Percentiles rank a stretch among this genome's conserved stretches.
phyloP scores from a whole-genome alignment of 352 stramenopile species.

The Globisporangium polare region DNA sequence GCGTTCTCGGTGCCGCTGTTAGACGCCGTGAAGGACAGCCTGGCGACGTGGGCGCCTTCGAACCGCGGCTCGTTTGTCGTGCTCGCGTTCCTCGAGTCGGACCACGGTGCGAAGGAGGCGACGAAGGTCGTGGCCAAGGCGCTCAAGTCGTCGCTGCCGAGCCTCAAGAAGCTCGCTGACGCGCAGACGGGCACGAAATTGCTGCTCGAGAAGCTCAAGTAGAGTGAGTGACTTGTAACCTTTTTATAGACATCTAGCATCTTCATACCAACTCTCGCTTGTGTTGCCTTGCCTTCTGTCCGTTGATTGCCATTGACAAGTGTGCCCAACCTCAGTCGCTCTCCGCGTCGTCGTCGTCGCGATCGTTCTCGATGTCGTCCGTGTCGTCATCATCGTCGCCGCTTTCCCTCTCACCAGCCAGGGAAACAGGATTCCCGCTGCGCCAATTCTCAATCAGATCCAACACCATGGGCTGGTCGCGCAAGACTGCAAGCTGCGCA shows the following conservation, averaged over 20 bases:
- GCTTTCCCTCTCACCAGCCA: constrained; percentile 17
- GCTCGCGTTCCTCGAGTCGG: constrained; percentile 71
- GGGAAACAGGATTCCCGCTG: constrained; percentile 30
- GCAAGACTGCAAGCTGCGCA: constrained; percentile 41
- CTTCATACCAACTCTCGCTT: constrained; percentile 16
- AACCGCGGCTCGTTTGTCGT: constrained; percentile 86
- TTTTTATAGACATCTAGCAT: constrained; percentile 20
- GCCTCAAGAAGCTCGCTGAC: constrained; percentile 56
- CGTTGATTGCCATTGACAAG: neutral
- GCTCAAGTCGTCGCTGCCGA: constrained; percentile 49
- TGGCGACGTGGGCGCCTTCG: constrained; percentile 49
- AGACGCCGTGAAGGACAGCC: constrained; percentile 35
- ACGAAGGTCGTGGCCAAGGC: constrained; percentile 51
- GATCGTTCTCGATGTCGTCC: constrained; percentile 9
- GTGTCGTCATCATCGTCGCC: constrained; percentile 20
- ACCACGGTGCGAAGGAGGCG: constrained; percentile 47
- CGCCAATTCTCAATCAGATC: constrained; percentile 42
- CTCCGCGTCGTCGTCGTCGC: constrained; percentile 14
- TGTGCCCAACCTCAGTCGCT: constrained; percentile 1
- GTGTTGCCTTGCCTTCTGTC: constrained; percentile 11
- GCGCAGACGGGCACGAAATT: constrained; percentile 76
- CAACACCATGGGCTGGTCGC: constrained; percentile 26
- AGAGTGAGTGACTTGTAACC: constrained; percentile 19
- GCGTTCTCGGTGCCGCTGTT: constrained; percentile 50
- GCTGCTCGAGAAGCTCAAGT: constrained; percentile 81